Base-by-base conservation (phyloP, 1,284 basidiomycete genomes). In the Microbotryomycetes sp. region DNA sequence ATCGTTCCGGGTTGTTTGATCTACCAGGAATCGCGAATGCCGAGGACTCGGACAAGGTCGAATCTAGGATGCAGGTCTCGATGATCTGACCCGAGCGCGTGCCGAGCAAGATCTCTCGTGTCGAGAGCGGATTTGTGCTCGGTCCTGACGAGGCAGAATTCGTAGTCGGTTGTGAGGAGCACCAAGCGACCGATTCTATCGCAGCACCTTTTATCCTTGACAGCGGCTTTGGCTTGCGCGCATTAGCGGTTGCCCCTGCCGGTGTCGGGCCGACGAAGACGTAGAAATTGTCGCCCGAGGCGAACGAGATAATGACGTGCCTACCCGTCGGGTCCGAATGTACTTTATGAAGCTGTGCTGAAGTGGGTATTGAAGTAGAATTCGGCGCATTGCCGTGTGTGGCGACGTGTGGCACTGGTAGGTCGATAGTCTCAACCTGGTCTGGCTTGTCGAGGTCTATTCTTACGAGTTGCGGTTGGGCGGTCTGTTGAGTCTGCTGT, bases 111-210 rank as follows among this genome's bases (percentile, higher is more conserved):
- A 94, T 84, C 75, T 92, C 89, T 46, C 84, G 80, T 0, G 90
- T 91, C 11, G 87, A 88, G 1, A 84, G 15, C 82, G 79, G 67
- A 84, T 80, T 0, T 82, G 78, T 23, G 61, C 45, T 9, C 56
- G 57, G 13, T 61, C 73, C 71, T 1, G 75, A 73, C 2, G 71
- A 56, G 3, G 75, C 70, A 18, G 74, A 70, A 59, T 69, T 61
- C 3, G 70, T 54, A 16, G 61, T 61, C 0, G 83, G 79, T 2
- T 84, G 82, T 18, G 82, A 81, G n/a, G 86, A 78, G 71, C 92
- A 91, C 94, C 94, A 97, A 0, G 89, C 89, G n/a, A 97, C 81
- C 64, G 89, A 87, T 71, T 93, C 90, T 66, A 97, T 86, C 52
- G 73, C 64, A 69, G 89, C 80, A 79, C 92, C 88, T 73, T 90